Evolutionary conservation across 805 yeast species (phyloP).

Genomic region (Martiniozyma abietophila): DNA sequence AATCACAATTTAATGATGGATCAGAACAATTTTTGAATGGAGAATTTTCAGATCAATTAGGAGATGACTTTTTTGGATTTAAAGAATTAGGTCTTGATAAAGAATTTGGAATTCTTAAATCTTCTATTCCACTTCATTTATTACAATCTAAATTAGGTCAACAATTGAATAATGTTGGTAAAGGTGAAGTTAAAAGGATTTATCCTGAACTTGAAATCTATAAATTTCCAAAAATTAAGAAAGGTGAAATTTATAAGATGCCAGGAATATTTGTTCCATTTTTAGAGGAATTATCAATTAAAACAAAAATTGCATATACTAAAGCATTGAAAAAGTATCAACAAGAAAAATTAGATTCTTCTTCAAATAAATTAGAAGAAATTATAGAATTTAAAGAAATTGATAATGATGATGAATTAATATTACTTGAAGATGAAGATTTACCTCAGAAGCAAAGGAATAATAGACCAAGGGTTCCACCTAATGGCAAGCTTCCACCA

Average conservation of each 20-base stretch:
- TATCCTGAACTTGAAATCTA: conserved; percentile 58
- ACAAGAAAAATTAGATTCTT: conserved; percentile 9
- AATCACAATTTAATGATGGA: conserved; percentile 74
- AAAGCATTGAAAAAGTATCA: conserved; percentile 35
- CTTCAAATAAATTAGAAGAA: neutral
- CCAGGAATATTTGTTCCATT: conserved; percentile 53
- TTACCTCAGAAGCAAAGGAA: conserved; percentile 71
- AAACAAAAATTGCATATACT: conserved; percentile 34
- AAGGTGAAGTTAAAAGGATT: conserved; percentile 39
- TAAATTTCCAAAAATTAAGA: conserved; percentile 42
- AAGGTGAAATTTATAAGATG: conserved; percentile 41
- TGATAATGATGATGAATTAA: conserved; percentile 33
- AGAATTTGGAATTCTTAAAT: conserved; percentile 76
- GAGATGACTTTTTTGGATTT: conserved; percentile 98
- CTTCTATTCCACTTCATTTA: conserved; percentile 83
- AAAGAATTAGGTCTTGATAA: conserved; percentile 87
- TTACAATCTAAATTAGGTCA: conserved; percentile 67
- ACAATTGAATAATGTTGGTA: conserved; percentile 38
- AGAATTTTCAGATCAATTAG: conserved; percentile 85
- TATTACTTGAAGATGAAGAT: conserved; percentile 72
- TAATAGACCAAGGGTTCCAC: conserved; percentile 74
- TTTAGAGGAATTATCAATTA: conserved; percentile 31
- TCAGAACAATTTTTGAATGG: conserved; percentile 93
- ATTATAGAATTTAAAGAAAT: conserved; percentile 16
- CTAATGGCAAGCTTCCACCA: conserved; percentile 74